Conservation (phyloP, 169 alveolate genomes). For the Cryptosporidium sp. region DNA sequence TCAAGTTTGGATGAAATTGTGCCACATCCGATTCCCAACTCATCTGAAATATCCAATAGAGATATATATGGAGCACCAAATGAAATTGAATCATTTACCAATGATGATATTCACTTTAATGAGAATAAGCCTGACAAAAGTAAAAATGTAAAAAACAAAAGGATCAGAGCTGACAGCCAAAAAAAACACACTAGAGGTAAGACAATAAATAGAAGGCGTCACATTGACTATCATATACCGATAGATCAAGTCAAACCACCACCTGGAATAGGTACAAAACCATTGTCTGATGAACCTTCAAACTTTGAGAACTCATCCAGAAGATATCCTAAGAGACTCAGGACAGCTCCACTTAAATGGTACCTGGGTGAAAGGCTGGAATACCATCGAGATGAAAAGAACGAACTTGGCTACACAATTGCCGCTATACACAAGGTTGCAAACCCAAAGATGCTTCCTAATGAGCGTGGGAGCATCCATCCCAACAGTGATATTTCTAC, state of each 20-base stretch:
- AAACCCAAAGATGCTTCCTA: constrained; percentile 71
- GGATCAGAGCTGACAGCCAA: not conserved
- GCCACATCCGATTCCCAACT: constrained; percentile 34
- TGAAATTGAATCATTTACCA: not conserved
- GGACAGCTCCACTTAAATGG: constrained; percentile 74
- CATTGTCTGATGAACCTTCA: not conserved
- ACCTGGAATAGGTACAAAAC: not conserved
- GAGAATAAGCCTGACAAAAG: not conserved
- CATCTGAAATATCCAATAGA: not conserved
- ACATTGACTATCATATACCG: constrained; percentile 70
- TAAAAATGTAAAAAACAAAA: not conserved
- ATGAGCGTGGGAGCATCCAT: constrained; percentile 71
- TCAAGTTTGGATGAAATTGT: constrained; percentile 53
- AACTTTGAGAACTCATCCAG: constrained; percentile 18
- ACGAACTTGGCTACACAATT: constrained; percentile 67
- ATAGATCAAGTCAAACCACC: constrained; percentile 70
- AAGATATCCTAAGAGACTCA: constrained; percentile 64
- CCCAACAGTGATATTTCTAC: constrained; percentile 7
- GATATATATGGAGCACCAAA: not conserved
- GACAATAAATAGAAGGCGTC: constrained; percentile 22
- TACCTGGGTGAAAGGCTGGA: constrained; percentile 72
- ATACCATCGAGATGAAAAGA: constrained; percentile 70
- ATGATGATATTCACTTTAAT: not conserved
- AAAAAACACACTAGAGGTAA: not conserved
- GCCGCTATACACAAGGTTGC: constrained; percentile 74